Percentiles rank a stretch among this genome's conserved stretches.
These are phyloP conservation scores for Aphanocladium album DNA, from an alignment of 2,329 filamentous ascomycete genomes.

Conservation along the genomic window DNA sequence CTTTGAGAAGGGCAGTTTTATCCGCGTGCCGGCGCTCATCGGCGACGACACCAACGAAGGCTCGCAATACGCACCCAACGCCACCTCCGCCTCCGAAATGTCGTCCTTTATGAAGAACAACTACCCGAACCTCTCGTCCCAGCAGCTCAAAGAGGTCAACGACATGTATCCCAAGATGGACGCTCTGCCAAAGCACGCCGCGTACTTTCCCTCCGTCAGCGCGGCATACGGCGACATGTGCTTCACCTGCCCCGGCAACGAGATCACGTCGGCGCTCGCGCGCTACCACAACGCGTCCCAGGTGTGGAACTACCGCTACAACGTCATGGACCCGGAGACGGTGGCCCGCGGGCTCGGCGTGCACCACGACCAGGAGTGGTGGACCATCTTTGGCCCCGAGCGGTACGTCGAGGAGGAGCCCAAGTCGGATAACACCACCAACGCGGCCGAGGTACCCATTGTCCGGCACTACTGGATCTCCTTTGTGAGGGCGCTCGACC, in stretches of 20 bases:
- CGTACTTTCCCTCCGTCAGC: conserved; percentile 40
- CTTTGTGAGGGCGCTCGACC: conserved; percentile 41
- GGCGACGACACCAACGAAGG: conserved; percentile 31
- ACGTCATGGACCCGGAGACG: conserved; percentile 38
- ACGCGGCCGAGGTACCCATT: conserved; percentile 39
- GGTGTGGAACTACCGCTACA: conserved; percentile 45
- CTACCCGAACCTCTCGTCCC: conserved; percentile 39
- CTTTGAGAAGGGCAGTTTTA: conserved; percentile 34
- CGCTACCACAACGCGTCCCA: conserved; percentile 10
- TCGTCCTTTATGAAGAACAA: conserved; percentile 41
- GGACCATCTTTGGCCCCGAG: conserved; percentile 44
- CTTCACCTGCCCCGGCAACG: conserved; percentile 39
- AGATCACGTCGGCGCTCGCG: conserved; percentile 22
- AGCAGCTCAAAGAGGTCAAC: conserved; percentile 32
- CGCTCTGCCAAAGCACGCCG: conserved; percentile 30
- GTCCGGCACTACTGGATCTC: conserved; percentile 47
- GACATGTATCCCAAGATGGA: conserved; percentile 33
- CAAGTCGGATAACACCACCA: conserved; percentile 40
- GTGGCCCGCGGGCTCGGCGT: conserved; percentile 37
- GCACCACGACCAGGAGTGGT: conserved; percentile 43
- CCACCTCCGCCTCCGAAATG: conserved; percentile 29
- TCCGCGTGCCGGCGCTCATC: conserved; percentile 40
- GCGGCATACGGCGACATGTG: conserved; percentile 41
- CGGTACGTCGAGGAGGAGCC: conserved; percentile 18
- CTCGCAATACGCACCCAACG: conserved; percentile 38